Base-by-base conservation (phyloP, 2,329 filamentous ascomycete genomes). In the Clonostachys rosea region DNA sequence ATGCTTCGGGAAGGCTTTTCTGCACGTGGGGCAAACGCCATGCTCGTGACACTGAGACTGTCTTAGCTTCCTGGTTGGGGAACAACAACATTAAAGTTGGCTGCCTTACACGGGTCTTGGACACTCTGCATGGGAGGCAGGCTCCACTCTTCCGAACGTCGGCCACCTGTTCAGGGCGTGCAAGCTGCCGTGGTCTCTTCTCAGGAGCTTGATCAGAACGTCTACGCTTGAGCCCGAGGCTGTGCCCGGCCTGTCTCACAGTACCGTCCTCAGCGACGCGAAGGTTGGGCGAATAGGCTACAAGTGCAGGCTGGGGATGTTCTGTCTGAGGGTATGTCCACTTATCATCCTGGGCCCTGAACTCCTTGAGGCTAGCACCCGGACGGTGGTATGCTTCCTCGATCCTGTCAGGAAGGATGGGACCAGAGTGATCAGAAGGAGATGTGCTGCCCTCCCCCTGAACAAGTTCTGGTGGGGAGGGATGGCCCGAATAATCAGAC, bases 111-210 rank as follows among this genome's bases (percentile, higher is more conserved):
- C 63, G 60, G 54, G 69, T 68, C 63, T 75, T 77, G 53, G 66
- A 67, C 50, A 71, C 64, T 53, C 68, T 72, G 58, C 75, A 78
- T 48, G 67, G 68, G 46, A 71, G 63, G 54, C 75, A 78, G 34
- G 74, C 72, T 49, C 70, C 69, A 54, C 63, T 65, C 56, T 73
- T 71, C 52, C 75, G 72, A 46, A 78, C 72, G 47, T 68, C 66
- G 45, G 71, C 73, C 40, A 75, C 76, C 59, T 75, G 67, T 50
- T 69, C 64, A 40, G 64, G 67, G 52, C 70, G 62, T 47, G 57
- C 57, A 24, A 70, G 58, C 47, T 68, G 64, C 43, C 66, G 59
- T 46, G 57, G 60, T 49, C 64, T 66, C 56, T 60, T 68, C 36
- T 68, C 65, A 40, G 59, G 49, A 37, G 55, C 55, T 45, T 60